A percentile compares a stretch with the other conserved stretches of the same genome.
These are phyloP conservation scores for Meyerozyma guilliermondii DNA, from an alignment of 1,139 yeast genomes.

Conservation along the genomic window DNA sequence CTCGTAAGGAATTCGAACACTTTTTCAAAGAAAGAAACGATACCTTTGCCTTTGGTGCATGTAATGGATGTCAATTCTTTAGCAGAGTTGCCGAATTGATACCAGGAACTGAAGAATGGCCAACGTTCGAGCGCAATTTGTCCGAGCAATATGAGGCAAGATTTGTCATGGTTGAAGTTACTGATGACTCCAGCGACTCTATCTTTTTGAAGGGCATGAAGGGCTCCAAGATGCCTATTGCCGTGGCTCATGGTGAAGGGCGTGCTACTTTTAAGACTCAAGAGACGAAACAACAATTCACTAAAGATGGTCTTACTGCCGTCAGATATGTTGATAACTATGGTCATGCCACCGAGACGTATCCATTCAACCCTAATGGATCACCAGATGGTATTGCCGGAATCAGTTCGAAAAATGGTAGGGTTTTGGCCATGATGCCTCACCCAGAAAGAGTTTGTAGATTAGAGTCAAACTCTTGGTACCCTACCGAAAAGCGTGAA, in stretches of 20 bases:
- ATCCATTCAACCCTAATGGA: conserved; percentile 96
- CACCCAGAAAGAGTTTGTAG: conserved; percentile 96
- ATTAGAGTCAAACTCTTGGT: conserved; percentile 86
- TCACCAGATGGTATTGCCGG: conserved; percentile 93
- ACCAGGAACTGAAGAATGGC: conserved; percentile 97
- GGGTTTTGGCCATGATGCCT: conserved; percentile 98
- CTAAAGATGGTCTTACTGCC: conserved; percentile 50
- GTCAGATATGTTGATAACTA: conserved; percentile 87
- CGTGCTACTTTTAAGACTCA: conserved; percentile 61
- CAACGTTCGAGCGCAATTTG: conserved; percentile 84
- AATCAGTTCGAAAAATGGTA: conserved; percentile 82
- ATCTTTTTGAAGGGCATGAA: conserved; percentile 87
- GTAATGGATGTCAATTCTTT: conserved; percentile 98
- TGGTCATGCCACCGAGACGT: conserved; percentile 74
- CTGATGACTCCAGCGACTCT: conserved; percentile 51
- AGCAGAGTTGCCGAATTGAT: conserved; percentile 82
- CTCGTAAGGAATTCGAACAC: conserved; percentile 68
- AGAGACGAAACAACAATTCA: conserved; percentile 38
- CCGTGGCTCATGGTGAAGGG: conserved; percentile 99
- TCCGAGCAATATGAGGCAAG: conserved; percentile 98
- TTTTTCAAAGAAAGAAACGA: conserved; percentile 85
- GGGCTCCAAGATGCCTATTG: conserved; percentile 90
- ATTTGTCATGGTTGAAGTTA: conserved; percentile 81
- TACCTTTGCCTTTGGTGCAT: conserved; percentile 98
- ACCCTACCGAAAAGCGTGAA: conserved; percentile 63